Evolutionary conservation across 116 monocot genomes (phyloP).

Genomic region (Iris pallida): DNA sequence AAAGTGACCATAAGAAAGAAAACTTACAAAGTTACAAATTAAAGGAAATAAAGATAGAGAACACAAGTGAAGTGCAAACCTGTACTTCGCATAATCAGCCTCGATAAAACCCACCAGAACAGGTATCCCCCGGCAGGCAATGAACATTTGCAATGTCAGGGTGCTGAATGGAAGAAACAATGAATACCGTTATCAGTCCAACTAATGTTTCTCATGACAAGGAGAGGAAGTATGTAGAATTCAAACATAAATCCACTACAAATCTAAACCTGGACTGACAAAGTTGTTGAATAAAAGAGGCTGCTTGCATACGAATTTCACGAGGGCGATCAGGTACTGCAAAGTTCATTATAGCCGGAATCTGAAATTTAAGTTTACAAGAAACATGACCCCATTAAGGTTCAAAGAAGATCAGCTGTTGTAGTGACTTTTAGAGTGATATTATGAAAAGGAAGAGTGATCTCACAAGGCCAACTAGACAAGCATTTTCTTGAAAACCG

Average conservation of each 20-base stretch:
- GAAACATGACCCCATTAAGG: conserved; percentile 2
- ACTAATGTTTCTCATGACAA: neutral
- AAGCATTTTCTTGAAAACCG: conserved; percentile 89
- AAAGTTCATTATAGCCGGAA: conserved; percentile 87
- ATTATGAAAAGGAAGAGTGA: no score
- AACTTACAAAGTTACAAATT: no score
- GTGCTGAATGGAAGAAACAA: conserved; percentile 35
- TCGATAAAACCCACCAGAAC: conserved; percentile 90
- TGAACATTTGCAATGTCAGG: conserved; percentile 94
- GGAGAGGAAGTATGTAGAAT: no score
- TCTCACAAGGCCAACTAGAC: conserved; percentile 95
- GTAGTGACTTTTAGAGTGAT: no score
- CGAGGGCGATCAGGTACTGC: conserved; percentile 70
- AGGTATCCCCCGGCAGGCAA: conserved; percentile 96
- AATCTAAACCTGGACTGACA: conserved; percentile 82
- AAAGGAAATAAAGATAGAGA: no score
- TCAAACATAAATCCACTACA: neutral
- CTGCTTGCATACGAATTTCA: conserved; percentile 95
- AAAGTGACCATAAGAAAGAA: no score
- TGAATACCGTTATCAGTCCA: neutral
- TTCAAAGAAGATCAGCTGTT: neutral
- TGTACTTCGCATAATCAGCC: conserved; percentile 97
- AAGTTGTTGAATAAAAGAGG: conserved; percentile 88
- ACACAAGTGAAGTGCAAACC: conserved; percentile 29
- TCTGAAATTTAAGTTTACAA: conserved; percentile 41